These are phyloP conservation scores for Debaryomycetaceae sp. DNA, from an alignment of 1,139 yeast species.

Conservation along the genomic window DNA sequence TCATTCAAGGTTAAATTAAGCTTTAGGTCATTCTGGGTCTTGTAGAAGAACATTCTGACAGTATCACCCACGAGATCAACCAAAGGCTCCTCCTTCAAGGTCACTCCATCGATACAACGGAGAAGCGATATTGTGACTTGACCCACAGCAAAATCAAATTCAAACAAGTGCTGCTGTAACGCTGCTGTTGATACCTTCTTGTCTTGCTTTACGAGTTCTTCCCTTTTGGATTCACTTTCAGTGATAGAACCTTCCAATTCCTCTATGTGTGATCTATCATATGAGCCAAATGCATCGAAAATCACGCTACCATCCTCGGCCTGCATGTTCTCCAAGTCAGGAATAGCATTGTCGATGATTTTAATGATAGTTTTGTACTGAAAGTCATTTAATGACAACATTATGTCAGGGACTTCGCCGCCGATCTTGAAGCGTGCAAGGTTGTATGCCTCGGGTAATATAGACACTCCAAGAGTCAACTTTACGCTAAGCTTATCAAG, in stretches of 20 bases:
- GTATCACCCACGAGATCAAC: constrained; percentile 71
- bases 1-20: constrained; percentile 63
- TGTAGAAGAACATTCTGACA: constrained; percentile 56
- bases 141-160: constrained; percentile 66
- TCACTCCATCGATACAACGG: constrained; percentile 60
- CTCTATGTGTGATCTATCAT: constrained; percentile 18
- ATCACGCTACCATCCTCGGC: constrained; percentile 25
- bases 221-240: constrained; percentile 9
- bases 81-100: constrained; percentile 62
- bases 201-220: background rate
- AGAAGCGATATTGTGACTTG: constrained; percentile 58
- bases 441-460: constrained; percentile 73
- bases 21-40: constrained; percentile 58
- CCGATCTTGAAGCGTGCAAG: constrained; percentile 70
- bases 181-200: constrained; percentile 14
- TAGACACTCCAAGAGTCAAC: constrained; percentile 73
- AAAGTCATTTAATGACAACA: constrained; percentile 74
- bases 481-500: constrained; percentile 75
- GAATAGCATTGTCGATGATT: constrained; percentile 66
- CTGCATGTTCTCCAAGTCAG: constrained; percentile 43
- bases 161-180: constrained; percentile 57
- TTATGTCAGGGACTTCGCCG: constrained; percentile 75
- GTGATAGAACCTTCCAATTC: constrained; percentile 17
- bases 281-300: constrained; percentile 32
- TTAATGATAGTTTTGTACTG: constrained; percentile 88